Base-by-base conservation (phyloP, 371 early-diverging fungal species). In the Chytridium lagenaria region DNA sequence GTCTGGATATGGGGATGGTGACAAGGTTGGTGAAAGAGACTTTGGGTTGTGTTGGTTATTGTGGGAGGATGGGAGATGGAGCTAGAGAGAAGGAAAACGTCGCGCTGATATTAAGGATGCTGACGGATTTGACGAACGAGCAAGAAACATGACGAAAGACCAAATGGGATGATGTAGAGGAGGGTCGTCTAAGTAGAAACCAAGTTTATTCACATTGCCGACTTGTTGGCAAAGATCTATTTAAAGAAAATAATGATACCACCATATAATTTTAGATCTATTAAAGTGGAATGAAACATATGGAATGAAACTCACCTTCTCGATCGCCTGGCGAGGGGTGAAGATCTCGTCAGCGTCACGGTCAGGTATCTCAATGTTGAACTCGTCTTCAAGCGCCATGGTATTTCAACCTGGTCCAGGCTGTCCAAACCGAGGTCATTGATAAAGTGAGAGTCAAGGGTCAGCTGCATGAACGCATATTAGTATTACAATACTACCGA, bases 381-480 rank as follows among this genome's bases (percentile, higher is more conserved):
- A 98, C 84, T 98, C 99, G 78, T 98, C 98, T 86, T 98, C 99
- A 74, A 98, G 89, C 61, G 97, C 97, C 95, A 98, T 98, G 67
- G 97, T 69, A 98, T 96, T 85, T 98, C 99, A 55, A 98, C 97
- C 69, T 95, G 92, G 84, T 98, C 98, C 79, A 98, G 88, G 79
- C 92, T 92, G 83, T 98, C 99, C 70, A 98, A 84, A 16, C 95
- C 95, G 73, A 98, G 92, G 81, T 97, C 98, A 76, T 92, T 91
- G 83, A 88, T 87, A 81, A 98, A 97, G 83, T 92, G 90, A 34
- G 98, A 89, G 72, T 91, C 86, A 69, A 91, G 84, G 40, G 93
- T 81, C 69, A 98, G 84, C 98, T 96, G 85, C 50, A 52, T 52
- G 5, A 52, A 15, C 26, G 5, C 7, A 12, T 7, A 26, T 26